Evolutionary conservation across 805 yeast genomes (phyloP).

Genomic region (Metschnikowia kofuensis): DNA sequence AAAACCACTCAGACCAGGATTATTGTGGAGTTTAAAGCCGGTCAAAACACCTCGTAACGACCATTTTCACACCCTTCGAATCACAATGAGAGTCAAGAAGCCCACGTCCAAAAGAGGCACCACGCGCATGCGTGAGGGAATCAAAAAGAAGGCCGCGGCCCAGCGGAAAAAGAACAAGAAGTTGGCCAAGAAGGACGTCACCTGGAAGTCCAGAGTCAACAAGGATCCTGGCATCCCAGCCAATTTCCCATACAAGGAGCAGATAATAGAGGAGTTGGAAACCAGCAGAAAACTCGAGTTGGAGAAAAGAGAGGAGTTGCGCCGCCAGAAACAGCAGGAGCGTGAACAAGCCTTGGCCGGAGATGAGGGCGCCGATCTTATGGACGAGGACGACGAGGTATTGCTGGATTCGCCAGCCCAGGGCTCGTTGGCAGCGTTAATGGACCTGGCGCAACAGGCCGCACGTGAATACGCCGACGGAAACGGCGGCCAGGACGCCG

Average conservation of each 20-base stretch:
- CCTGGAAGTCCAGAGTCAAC: slow-evolving; percentile 83
- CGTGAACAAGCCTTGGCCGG: slow-evolving; percentile 37
- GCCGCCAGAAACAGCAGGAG: slow-evolving; percentile 49
- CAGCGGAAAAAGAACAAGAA: slow-evolving; percentile 84
- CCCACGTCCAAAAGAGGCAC: slow-evolving; percentile 84
- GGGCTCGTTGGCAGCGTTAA: slow-evolving; percentile 73
- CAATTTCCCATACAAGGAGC: slow-evolving; percentile 90
- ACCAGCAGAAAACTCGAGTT: slow-evolving; percentile 51
- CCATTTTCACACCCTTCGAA: neutral
- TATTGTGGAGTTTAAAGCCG: neutral
- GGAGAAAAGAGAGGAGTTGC: slow-evolving; percentile 52
- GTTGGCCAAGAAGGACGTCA: slow-evolving; percentile 78
- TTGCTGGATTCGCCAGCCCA: slow-evolving; percentile 16
- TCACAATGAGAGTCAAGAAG: slow-evolving; percentile 47
- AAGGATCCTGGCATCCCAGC: slow-evolving; percentile 96
- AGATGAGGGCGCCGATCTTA: slow-evolving; percentile 36
- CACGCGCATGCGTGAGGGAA: slow-evolving; percentile 94
- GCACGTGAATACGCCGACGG: slow-evolving; percentile 73
- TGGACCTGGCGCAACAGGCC: slow-evolving; percentile 87
- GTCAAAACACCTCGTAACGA: neutral
- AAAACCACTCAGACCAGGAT: neutral
- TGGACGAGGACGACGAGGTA: slow-evolving; percentile 36
- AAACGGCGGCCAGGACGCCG: slow-evolving; percentile 28
- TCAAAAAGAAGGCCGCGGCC: slow-evolving; percentile 92
- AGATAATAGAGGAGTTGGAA: slow-evolving; percentile 71